Conservation (phyloP, 2,329 filamentous ascomycete species). For the Xylaria sp. region DNA sequence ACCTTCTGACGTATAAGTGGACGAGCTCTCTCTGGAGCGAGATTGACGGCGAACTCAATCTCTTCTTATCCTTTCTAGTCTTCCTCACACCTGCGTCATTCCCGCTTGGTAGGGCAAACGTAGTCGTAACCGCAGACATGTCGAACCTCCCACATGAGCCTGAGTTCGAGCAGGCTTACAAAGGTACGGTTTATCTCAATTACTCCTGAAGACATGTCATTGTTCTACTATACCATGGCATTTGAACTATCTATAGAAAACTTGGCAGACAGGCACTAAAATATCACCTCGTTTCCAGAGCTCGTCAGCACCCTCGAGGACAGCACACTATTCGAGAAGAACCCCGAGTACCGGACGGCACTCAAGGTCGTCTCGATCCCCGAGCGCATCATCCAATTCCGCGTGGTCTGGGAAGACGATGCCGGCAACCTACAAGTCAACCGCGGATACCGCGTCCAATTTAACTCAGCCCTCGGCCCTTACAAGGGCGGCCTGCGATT, state of each 20-base stretch:
- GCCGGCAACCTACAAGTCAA: slow-evolving; percentile 89
- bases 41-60: slow-evolving; percentile 15
- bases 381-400: slow-evolving; percentile 97
- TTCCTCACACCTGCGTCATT: slow-evolving; percentile 2
- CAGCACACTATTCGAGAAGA: slow-evolving; percentile 90
- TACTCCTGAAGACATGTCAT: slow-evolving; percentile 34
- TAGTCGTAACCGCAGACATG: slow-evolving; percentile 61
- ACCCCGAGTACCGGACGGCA: slow-evolving; percentile 93
- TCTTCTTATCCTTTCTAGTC: slow-evolving; percentile 5
- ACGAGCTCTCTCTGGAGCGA: not conserved
- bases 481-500: slow-evolving; percentile 98
- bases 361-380: slow-evolving; percentile 89
- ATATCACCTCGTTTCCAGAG: slow-evolving; percentile 65
- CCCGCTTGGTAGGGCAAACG: not conserved
- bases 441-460: slow-evolving; percentile 95
- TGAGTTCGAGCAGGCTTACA: slow-evolving; percentile 99
- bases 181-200: slow-evolving; percentile 69
- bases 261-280: slow-evolving; percentile 33
- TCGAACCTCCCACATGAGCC: slow-evolving; percentile 88
- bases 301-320: slow-evolving; percentile 94
- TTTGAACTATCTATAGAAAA: not conserved
- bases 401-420: slow-evolving; percentile 97
- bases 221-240: slow-evolving; percentile 3
- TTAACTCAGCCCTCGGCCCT: slow-evolving; percentile 96
- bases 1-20: slow-evolving; percentile 22